Conservation (phyloP, 345 rosid species). For the Gossypium ekmanianum region DNA sequence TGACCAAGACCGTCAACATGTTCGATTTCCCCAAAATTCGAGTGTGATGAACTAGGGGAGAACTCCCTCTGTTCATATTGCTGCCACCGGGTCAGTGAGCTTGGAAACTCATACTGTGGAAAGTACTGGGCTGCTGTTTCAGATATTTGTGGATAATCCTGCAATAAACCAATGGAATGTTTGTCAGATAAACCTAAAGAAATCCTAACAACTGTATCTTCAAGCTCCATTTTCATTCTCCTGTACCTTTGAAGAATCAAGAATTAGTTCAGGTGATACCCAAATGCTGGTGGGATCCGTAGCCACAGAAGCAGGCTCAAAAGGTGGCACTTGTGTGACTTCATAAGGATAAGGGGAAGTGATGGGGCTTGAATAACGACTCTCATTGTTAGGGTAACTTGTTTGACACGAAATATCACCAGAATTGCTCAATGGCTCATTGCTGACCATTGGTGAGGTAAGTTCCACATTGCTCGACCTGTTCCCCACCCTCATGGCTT, state of each 20-base stretch:
- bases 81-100: constrained; percentile 39
- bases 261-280: constrained; percentile 61
- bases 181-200: constrained; percentile 4
- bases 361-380: constrained; percentile 40
- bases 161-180: constrained; percentile 14
- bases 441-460: constrained; percentile 28
- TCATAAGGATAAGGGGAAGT: constrained; percentile 41
- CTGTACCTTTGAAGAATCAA: constrained; percentile 65
- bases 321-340: constrained; percentile 27
- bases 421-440: constrained; percentile 39
- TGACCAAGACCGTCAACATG: constrained; percentile 36
- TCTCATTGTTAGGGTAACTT: constrained; percentile 36
- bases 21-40: constrained; percentile 53
- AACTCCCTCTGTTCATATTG: constrained; percentile 41
- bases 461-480: constrained; percentile 38
- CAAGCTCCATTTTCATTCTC: not conserved
- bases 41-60: constrained; percentile 45
- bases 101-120: constrained; percentile 35
- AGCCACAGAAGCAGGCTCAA: constrained; percentile 31
- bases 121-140: constrained; percentile 29
- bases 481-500: constrained; percentile 26
- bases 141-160: constrained; percentile 47
- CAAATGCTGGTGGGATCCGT: constrained; percentile 37
- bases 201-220: not conserved
- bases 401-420: constrained; percentile 38